Evolutionary conservation across 2,329 filamentous ascomycete genomes (phyloP), one percentile per base, ranked within the genome.

Genomic region (Nakataea oryzae): DNA sequence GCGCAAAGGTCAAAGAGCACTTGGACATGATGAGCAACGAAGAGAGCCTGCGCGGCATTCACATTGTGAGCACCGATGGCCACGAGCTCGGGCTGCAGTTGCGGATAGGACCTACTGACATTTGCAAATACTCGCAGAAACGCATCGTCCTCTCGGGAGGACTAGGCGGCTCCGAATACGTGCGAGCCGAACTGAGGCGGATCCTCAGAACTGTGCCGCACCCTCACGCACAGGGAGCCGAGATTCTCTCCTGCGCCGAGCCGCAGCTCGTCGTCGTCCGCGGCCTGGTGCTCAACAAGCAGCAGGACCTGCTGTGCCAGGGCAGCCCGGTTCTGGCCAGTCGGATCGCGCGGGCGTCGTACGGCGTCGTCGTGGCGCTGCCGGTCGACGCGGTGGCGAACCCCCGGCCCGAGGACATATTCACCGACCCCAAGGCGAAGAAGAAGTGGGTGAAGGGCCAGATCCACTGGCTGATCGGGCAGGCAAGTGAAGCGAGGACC

Each of bases 231-330:
- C 2, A 32, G 8, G 30, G 30, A 12, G 30, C 30, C 9, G 69
- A 72, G 34, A 75, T 80, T n/a, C 65, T 79, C 4, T 75, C 75
- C 8, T 76, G 75, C 2, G 76, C 78, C 12, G 81, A 84, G 58
- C 81, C 81, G 0, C 80, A 83, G 62, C 77, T 84, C 0, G 80
- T 81, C 8, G 81, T 84, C 1, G 80, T 81, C 55, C 80, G 80
- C 63, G 81, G 81, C 0, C 69, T 83, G 2, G 76, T 84, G 1
- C 71, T 77, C 2, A 79, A 84, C 59, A 74, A 80, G 13, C 71
- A 81, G n/a, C 50, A 81, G 55, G 78, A 75, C 58, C 71, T 80
- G 56, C 30, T 5, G 30, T 71, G 76, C 6, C 73, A 74, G 1
- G 74, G 74, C 13, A 70, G 68, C 8, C 69, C 79, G 0, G 78